Evolutionary conservation across 2,329 filamentous ascomycete species (phyloP).

Genomic region (Penicillium sp.): DNA sequence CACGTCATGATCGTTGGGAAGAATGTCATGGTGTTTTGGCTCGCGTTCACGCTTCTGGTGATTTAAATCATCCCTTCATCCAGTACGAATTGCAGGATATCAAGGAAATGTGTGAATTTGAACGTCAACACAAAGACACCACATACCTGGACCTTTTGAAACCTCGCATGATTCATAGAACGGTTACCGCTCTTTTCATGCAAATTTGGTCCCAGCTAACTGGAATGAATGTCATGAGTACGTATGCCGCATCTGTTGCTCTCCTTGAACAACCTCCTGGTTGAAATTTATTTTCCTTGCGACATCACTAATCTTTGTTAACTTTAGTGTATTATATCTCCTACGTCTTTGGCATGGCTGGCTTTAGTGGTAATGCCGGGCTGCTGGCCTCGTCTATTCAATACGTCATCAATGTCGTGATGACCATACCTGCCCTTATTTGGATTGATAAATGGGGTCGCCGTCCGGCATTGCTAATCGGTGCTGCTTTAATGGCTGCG

Average conservation of each 20-base stretch:
- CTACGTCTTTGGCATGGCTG: neutral
- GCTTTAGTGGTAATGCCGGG: neutral
- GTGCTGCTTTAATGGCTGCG: neutral
- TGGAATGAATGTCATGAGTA: slow-evolving; percentile 16
- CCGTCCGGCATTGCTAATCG: neutral
- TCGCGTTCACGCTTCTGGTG: too few species aligned
- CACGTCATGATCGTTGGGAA: too few species aligned
- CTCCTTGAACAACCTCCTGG: neutral
- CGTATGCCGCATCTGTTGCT: neutral
- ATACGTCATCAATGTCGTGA: neutral
- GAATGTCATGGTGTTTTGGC: too few species aligned
- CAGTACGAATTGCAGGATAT: too few species aligned
- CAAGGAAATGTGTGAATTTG: too few species aligned
- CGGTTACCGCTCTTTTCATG: neutral
- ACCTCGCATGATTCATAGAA: too few species aligned
- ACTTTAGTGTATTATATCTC: neutral
- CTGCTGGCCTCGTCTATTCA: neutral
- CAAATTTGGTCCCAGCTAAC: neutral
- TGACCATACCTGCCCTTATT: neutral
- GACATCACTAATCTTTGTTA: too few species aligned
- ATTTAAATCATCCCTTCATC: too few species aligned
- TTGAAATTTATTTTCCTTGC: too few species aligned
- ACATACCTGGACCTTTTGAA: too few species aligned
- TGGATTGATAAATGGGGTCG: neutral
- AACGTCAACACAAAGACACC: too few species aligned